These are phyloP conservation scores for Vitis cinerea DNA, from an alignment of 164 flowering plant genomes.

Conservation along the genomic window DNA sequence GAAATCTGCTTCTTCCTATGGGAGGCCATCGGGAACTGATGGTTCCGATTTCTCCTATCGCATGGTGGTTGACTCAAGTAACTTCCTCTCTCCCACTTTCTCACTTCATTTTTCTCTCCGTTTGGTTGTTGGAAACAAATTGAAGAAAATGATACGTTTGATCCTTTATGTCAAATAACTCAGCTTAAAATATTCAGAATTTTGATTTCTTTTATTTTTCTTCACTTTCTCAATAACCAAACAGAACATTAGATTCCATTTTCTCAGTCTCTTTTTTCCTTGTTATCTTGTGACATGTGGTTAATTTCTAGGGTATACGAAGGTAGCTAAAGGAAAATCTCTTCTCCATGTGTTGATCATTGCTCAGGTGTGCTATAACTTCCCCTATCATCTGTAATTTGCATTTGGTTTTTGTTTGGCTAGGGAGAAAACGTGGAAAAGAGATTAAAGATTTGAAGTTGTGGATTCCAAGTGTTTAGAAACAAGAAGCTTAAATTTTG, in stretches of 20 bases:
- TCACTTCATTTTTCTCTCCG: not conserved
- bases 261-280: not conserved
- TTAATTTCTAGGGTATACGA: constrained; percentile 58
- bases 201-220: not conserved
- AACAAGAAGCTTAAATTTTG: too few relatives aligned
- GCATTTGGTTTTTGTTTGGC: too few relatives aligned
- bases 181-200: not conserved
- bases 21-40: constrained; percentile 88
- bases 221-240: not conserved
- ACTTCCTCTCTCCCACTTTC: constrained; percentile 7
- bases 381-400: not conserved
- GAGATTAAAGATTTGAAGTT: too few relatives aligned
- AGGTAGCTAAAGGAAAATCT: constrained; percentile 70
- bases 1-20: constrained; percentile 25
- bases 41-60: constrained; percentile 98
- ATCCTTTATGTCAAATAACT: too few relatives aligned
- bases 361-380: constrained; percentile 43
- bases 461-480: too few relatives aligned
- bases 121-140: not conserved
- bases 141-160: too few relatives aligned
- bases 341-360: constrained; percentile 44
- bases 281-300: not conserved
- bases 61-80: constrained; percentile 93
- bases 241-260: not conserved
- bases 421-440: too few relatives aligned